Evolutionary conservation across 2,329 filamentous ascomycete species (phyloP).

Genomic region (Cladophialophora exuberans): DNA sequence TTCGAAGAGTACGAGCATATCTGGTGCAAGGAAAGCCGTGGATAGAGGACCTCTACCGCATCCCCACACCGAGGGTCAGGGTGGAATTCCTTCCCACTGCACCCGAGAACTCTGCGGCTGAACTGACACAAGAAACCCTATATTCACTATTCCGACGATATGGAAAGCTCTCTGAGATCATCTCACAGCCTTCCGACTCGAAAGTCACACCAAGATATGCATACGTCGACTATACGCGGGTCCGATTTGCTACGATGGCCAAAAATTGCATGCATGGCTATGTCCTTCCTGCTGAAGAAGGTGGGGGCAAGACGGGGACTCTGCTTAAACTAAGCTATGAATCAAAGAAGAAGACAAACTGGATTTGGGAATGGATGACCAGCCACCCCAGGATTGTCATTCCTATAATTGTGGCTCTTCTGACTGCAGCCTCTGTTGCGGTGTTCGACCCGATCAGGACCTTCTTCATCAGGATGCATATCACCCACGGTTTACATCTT

Average conservation of each 20-base stretch:
- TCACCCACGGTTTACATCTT: slow-evolving; percentile 75
- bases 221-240: slow-evolving; percentile 72
- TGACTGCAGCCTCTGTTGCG: slow-evolving; percentile 81
- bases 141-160: slow-evolving; percentile 88
- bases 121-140: slow-evolving; percentile 82
- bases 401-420: slow-evolving; percentile 75
- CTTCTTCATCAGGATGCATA: slow-evolving; percentile 86
- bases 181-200: slow-evolving; percentile 79
- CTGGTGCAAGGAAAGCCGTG: slow-evolving; percentile 84
- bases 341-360: slow-evolving; percentile 73
- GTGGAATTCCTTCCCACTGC: slow-evolving; percentile 81
- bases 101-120: slow-evolving; percentile 71
- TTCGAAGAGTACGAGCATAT: slow-evolving; percentile 69
- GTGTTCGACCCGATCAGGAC: slow-evolving; percentile 94
- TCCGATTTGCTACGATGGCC: slow-evolving; percentile 81
- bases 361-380: slow-evolving; percentile 84
- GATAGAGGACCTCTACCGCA: slow-evolving; percentile 87
- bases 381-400: slow-evolving; percentile 87
- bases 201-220: slow-evolving; percentile 83
- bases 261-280: slow-evolving; percentile 92
- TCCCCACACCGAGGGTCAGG: slow-evolving; percentile 74
- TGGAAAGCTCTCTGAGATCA: slow-evolving; percentile 87
- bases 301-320: slow-evolving; percentile 76
- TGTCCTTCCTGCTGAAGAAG: slow-evolving; percentile 66
- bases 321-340: slow-evolving; percentile 82